Base-by-base conservation (phyloP, 805 yeast genomes). In the Candida sonorensis region DNA sequence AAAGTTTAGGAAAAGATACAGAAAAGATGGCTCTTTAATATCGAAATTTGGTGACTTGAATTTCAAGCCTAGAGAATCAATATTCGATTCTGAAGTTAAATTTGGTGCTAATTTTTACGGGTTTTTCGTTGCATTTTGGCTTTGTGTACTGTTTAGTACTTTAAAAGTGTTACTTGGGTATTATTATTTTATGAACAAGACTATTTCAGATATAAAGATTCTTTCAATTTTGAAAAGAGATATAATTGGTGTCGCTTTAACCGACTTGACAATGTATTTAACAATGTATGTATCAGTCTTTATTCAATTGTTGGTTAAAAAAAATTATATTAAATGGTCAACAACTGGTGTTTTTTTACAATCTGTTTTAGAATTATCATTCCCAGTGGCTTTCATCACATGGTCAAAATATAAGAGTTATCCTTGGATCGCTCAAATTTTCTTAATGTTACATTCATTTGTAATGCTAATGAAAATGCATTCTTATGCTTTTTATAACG, bases 381-480 rank as follows among this genome's bases (percentile, higher is more conserved):
- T 69, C 47, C 50, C 85, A 9, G 33, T 57, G 8, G 67, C 70
- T 34, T 82, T 75, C 62, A 50, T 78, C 26, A 57, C 63, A 41
- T 64, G 75, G 48, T 75, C 92, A 4, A 74, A 78, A 27, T 51
- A 52, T 29, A 55, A 62, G 52, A 61, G 67, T 25, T 82, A 71
- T 47, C 86, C 94, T 10, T 92, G 98, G 98, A 82, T 88, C 30
- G 95, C 86, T 2, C 77, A 78, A 50, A 88, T 88, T 26, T 92
- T 85, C 48, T 59, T 92, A 40, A 72, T 85, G 38, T 62, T 92
- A 31, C 98, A 92, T 53, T 75, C 87, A 9, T 64, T 86, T 30
- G 97, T 92, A 2, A 64, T 87, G 42, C 53, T 94, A 45, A 92
- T 92, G 99, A 92, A 92, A 54, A 81, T 81, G 76, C 97, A 92